Base-by-base conservation (phyloP, 805 yeast genomes). In the Metschnikowia colocasiae region DNA sequence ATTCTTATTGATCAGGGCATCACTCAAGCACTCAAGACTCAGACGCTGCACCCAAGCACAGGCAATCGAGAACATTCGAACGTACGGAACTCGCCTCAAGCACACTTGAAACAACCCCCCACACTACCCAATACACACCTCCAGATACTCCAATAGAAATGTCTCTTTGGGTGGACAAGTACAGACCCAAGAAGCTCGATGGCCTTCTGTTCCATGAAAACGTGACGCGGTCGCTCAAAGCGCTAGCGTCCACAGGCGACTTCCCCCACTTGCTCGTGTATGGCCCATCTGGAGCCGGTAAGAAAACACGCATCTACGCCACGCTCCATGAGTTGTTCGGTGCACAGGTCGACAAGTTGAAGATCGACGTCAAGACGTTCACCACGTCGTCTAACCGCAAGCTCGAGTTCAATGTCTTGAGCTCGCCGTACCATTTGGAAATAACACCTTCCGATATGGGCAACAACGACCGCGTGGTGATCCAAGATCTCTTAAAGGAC, bases 361-460 rank as follows among this genome's bases (percentile, higher is more conserved):
- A 90, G 64, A 91, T 94, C 45, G 98, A 94, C 61, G 87, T 91
- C 31, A 85, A 95, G 57, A 82, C 86, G 1, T 87, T 92, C 60
- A 81, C 80, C 29, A 85, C 95, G 0, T 71, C 82, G 9, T 75
- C 87, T 7, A 84, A 82, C 54, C 73, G 91, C 40, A 92, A 89
- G 62, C 67, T 94, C 47, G 98, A 94, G 59, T 83, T 94, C 67
- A 94, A 89, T 59, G 90, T 94, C 19, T 87, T 94, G n/a, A 86
- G 96, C 37, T 85, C 95, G 9, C 87, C 92, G 0, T 81, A 84
- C 61, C 99, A 94, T 67, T 68, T 91, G 52, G 99, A 94, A 63
- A 87, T 94, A 58, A 94, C 98, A 2, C 99, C 99, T 6, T 80
- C 94, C 50, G 99, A 94, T 67, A 85, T 94, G 83, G 98, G 98